Conservation (phyloP, 768 basidiomycete genomes). For the Phylloporus arenicola region DNA sequence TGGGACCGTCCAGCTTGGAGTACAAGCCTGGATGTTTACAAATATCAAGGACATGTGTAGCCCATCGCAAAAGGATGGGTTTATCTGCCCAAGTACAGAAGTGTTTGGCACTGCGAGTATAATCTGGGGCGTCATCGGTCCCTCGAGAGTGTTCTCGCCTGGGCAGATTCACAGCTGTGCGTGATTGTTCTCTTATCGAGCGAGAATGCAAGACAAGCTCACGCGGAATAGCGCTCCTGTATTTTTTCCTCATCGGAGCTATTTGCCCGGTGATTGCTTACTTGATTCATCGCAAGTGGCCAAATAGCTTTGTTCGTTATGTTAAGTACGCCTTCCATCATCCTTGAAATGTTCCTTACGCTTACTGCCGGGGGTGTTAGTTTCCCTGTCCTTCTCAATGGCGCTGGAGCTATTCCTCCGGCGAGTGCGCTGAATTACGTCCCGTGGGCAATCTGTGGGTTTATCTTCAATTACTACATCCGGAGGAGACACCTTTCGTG, state of each 20-base stretch:
- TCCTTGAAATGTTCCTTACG: conserved; percentile 46
- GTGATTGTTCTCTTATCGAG: conserved; percentile 21
- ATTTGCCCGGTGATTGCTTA: conserved; percentile 53
- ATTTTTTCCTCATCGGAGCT: conserved; percentile 77
- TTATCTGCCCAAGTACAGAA: conserved; percentile 64
- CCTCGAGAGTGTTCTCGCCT: conserved; percentile 59
- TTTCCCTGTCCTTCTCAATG: no score
- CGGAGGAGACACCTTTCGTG: conserved; percentile 57
- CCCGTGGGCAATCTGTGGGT: conserved; percentile 61
- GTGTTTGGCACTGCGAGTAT: conserved; percentile 79
- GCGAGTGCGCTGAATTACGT: no score
- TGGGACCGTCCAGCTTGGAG: conserved; percentile 61
- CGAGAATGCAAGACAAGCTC: neutral
- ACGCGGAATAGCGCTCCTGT: conserved; percentile 38
- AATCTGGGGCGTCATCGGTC: conserved; percentile 81
- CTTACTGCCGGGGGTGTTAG: no score
- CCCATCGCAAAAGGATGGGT: conserved; percentile 38
- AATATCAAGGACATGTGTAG: conserved; percentile 35
- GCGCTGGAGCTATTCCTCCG: no score
- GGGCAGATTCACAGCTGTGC: conserved; percentile 55
- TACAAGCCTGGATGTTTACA: conserved; percentile 58
- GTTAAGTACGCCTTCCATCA: conserved; percentile 59
- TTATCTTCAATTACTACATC: conserved; percentile 60
- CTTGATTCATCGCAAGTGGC: conserved; percentile 52
- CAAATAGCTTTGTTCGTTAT: conserved; percentile 55